Evolutionary conservation across 148 eudicot genomes (phyloP).

Genomic region (Heliosperma pusillum): DNA sequence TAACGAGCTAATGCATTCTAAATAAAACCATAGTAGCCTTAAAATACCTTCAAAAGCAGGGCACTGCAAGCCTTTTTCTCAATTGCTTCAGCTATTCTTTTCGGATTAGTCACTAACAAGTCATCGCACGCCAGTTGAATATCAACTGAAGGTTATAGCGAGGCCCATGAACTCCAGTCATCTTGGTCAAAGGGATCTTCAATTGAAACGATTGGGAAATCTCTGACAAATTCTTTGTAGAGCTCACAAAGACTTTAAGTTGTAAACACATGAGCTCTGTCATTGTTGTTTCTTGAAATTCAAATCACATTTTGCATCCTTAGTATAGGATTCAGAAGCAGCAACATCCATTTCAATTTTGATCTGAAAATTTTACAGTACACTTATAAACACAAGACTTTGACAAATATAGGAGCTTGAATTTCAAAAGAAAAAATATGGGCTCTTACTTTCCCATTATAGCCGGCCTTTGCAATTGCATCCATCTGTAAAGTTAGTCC

Average conservation of each 20-base stretch:
- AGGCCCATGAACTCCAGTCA: constrained; percentile 96
- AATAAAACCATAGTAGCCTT: not conserved
- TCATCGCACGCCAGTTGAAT: constrained; percentile 97
- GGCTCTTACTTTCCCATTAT: constrained; percentile 77
- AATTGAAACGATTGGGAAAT: constrained; percentile 93
- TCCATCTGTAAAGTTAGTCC: constrained; percentile 80
- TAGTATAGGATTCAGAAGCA: no score
- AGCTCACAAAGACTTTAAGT: no score
- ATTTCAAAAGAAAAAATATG: not conserved
- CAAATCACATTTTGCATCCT: constrained; percentile 86
- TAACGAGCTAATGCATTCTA: not conserved
- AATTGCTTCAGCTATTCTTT: constrained; percentile 79
- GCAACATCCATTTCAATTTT: no score
- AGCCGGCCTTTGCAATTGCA: constrained; percentile 98
- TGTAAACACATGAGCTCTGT: constrained; percentile 96
- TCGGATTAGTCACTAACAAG: constrained; percentile 94
- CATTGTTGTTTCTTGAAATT: constrained; percentile 98
- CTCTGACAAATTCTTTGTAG: no score
- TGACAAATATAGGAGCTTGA: constrained; percentile 5
- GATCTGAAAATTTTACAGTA: no score
- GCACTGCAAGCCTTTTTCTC: constrained; percentile 93
- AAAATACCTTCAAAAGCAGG: constrained; percentile 68
- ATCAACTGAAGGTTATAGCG: constrained; percentile 81
- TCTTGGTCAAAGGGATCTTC: constrained; percentile 99
- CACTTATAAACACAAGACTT: constrained; percentile 10